Percentiles rank a stretch among this genome's conserved stretches.
Conservation (phyloP, 2,329 filamentous ascomycete genomes). For the Talaromyces sp. region DNA sequence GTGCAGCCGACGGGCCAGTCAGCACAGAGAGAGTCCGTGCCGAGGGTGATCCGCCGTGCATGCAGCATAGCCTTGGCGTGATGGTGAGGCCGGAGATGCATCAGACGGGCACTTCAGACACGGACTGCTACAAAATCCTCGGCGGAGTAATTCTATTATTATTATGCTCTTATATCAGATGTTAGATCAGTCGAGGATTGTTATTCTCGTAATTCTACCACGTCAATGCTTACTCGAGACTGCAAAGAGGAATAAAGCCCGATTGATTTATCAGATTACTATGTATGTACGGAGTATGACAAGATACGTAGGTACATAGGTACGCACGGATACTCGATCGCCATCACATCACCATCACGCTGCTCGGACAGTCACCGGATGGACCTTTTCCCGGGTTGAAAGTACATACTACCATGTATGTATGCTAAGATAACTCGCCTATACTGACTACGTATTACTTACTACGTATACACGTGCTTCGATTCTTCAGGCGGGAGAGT, state of each 20-base stretch:
- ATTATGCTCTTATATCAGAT: neutral
- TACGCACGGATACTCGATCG: neutral
- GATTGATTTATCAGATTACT: neutral
- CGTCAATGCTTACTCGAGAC: neutral
- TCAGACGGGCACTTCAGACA: neutral
- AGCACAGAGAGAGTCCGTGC: neutral
- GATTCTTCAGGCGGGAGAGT: neutral
- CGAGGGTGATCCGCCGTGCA: conserved; percentile 10
- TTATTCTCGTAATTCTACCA: neutral
- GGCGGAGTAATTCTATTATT: neutral
- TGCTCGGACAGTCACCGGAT: neutral
- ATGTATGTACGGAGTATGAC: too few species aligned
- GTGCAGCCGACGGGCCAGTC: neutral
- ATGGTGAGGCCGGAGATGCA: neutral
- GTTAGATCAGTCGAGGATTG: too few species aligned
- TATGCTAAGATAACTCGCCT: neutral
- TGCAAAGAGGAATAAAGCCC: neutral
- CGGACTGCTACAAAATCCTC: neutral
- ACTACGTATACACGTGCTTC: neutral
- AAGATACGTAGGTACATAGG: neutral
- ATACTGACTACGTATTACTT: too few species aligned
- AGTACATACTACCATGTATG: neutral
- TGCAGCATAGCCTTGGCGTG: conserved; percentile 9
- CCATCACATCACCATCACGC: neutral
- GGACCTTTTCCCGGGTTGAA: neutral